phyloP scores from a whole-genome alignment of 2,329 filamentous ascomycete species.

The Dothistroma septosporum region DNA sequence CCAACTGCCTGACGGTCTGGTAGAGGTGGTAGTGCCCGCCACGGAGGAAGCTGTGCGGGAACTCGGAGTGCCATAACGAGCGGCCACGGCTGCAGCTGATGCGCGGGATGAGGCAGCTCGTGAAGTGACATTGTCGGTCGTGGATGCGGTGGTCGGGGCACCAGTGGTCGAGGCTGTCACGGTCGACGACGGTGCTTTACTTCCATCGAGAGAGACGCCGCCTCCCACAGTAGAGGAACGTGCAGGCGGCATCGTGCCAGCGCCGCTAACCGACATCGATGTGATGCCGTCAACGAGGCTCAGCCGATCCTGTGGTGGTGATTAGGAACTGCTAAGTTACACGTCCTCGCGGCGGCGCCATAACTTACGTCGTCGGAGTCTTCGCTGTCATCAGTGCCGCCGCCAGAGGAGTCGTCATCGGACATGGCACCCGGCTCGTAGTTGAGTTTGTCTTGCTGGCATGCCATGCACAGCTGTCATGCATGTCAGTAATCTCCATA shows the following conservation, averaged over 20 bases:
- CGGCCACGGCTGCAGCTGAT: background rate
- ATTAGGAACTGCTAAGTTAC: background rate
- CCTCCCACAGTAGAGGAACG: conserved; percentile 3
- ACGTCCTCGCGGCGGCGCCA: background rate
- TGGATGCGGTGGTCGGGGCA: background rate
- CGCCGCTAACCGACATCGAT: background rate
- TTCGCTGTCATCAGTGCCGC: conserved; percentile 7
- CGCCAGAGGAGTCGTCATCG: conserved; percentile 10
- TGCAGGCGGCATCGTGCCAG: conserved; percentile 13
- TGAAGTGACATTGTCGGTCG: background rate
- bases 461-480: conserved; percentile 22
- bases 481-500: background rate
- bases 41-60: background rate
- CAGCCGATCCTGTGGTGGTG: background rate
- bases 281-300: background rate
- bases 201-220: conserved; percentile 13
- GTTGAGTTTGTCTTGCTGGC: conserved; percentile 18
- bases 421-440: conserved; percentile 18
- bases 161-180: background rate
- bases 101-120: background rate
- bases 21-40: background rate
- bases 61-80: background rate
- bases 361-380: background rate
- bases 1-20: background rate
- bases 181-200: conserved; percentile 2